A percentile compares a stretch with the other conserved stretches of the same genome.
Evolutionary conservation across 441 rosid species (phyloP).

Genomic region (Bruguiera hainesii): DNA sequence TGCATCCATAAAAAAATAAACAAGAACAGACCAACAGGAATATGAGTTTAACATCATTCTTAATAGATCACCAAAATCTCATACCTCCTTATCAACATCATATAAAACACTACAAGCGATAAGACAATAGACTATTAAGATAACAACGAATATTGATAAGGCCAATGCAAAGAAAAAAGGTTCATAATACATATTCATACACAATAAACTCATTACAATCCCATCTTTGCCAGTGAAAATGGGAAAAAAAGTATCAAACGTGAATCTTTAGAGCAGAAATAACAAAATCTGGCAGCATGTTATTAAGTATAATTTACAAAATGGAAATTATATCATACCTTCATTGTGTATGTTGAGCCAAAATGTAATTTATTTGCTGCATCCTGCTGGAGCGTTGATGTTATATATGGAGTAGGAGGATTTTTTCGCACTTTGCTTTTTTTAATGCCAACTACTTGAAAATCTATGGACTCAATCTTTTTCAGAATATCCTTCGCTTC

Average conservation of each 20-base stretch:
- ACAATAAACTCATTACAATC: not conserved
- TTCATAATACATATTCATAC: not conserved
- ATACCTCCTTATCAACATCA: too few relatives aligned
- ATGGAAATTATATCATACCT: slow-evolving; percentile 45
- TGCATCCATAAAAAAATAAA: slow-evolving; percentile 37
- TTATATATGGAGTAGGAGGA: slow-evolving; percentile 94
- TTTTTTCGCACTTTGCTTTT: slow-evolving; percentile 56
- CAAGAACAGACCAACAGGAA: slow-evolving; percentile 1
- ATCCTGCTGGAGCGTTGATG: slow-evolving; percentile 99
- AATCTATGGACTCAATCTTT: slow-evolving; percentile 44
- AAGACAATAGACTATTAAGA: too few relatives aligned
- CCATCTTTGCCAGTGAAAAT: not conserved
- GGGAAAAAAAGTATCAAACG: not conserved
- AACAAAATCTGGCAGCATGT: not conserved
- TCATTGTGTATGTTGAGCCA: slow-evolving; percentile 73
- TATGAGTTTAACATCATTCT: not conserved
- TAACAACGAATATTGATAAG: not conserved
- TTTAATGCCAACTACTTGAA: slow-evolving; percentile 59
- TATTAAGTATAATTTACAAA: not conserved
- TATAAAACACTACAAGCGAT: too few relatives aligned
- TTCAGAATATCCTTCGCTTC: slow-evolving; percentile 57
- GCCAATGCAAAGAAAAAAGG: not conserved
- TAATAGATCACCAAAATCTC: not conserved
- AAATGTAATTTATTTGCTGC: slow-evolving; percentile 92
- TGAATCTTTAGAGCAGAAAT: not conserved